Conservation (phyloP, 2,329 filamentous ascomycete genomes). For the Arachnopeziza araneosa region DNA sequence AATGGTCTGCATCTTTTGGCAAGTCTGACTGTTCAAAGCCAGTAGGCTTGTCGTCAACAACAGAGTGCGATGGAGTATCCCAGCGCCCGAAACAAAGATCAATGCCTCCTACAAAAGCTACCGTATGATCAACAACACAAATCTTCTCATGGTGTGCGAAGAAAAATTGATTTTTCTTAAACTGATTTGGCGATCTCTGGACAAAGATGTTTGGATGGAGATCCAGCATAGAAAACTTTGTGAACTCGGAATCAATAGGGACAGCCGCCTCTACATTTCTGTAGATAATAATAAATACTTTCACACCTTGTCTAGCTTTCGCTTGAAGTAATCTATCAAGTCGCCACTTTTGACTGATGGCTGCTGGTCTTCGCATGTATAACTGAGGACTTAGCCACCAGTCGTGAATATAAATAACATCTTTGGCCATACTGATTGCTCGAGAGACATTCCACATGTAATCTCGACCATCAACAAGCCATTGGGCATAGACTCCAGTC, state of each 20-base stretch:
- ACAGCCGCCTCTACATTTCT: slow-evolving; percentile 95
- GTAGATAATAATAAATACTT: slow-evolving; percentile 96
- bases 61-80: slow-evolving; percentile 89
- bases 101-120: slow-evolving; percentile 92
- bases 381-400: slow-evolving; percentile 98
- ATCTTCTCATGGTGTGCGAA: slow-evolving; percentile 99
- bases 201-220: slow-evolving; percentile 95
- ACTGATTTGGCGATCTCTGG: slow-evolving; percentile 92
- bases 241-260: slow-evolving; percentile 97
- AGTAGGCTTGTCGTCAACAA: slow-evolving; percentile 90
- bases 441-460: slow-evolving; percentile 99
- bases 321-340: slow-evolving; percentile 87
- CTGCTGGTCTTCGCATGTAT: slow-evolving; percentile 88
- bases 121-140: slow-evolving; percentile 92
- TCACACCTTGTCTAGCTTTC: slow-evolving; percentile 92
- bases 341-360: slow-evolving; percentile 97
- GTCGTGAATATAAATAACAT: slow-evolving; percentile 98
- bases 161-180: slow-evolving; percentile 99
- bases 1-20: slow-evolving; percentile 87
- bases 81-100: slow-evolving; percentile 96
- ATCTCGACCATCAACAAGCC: slow-evolving; percentile 93
- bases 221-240: slow-evolving; percentile 92
- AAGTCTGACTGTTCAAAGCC: slow-evolving; percentile 76
- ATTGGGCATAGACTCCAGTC: slow-evolving; percentile 82
- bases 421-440: slow-evolving; percentile 92